A percentile compares a stretch with the other conserved stretches of the same genome.
Evolutionary conservation across 2,329 filamentous ascomycete species (phyloP).

Genomic region (Lachnellula hyalina): DNA sequence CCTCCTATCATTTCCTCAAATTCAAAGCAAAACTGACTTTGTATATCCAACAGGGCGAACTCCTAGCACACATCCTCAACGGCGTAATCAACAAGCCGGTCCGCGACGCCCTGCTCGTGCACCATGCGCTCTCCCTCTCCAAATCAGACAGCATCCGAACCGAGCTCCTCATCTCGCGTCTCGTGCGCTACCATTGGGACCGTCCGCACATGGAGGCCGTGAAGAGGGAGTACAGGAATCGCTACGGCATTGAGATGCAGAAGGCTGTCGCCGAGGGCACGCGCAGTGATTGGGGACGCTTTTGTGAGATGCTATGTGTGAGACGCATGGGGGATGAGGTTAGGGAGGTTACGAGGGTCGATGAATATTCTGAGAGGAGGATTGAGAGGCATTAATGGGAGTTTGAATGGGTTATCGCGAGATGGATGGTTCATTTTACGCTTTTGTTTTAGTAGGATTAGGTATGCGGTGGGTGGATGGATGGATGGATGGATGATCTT

Average conservation of each 20-base stretch:
- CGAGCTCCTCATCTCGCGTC: slow-evolving; percentile 79
- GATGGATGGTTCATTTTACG: background rate
- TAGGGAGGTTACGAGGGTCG: slow-evolving; percentile 36
- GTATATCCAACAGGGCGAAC: slow-evolving; percentile 65
- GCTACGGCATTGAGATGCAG: slow-evolving; percentile 70
- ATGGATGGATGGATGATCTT: too few relatives aligned
- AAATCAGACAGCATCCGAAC: slow-evolving; percentile 63
- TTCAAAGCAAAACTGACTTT: background rate
- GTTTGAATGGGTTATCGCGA: background rate
- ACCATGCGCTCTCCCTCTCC: slow-evolving; percentile 79
- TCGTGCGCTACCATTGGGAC: slow-evolving; percentile 93
- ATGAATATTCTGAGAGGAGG: slow-evolving; percentile 4
- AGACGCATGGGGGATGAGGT: slow-evolving; percentile 56
- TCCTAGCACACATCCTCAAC: slow-evolving; percentile 91
- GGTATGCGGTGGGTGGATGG: too few relatives aligned
- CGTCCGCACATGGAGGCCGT: slow-evolving; percentile 72
- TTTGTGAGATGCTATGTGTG: slow-evolving; percentile 67
- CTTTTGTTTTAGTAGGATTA: background rate
- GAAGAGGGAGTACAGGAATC: slow-evolving; percentile 72
- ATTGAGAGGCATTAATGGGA: background rate
- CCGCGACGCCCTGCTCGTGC: slow-evolving; percentile 82
- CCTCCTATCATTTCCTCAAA: background rate
- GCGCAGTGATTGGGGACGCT: slow-evolving; percentile 69
- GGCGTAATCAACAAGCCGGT: slow-evolving; percentile 94
- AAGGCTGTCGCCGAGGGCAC: slow-evolving; percentile 75